A percentile compares a stretch with the other conserved stretches of the same genome.
phyloP scores from a whole-genome alignment of 768 basidiomycete genomes.

The Lactarius psammicola region DNA sequence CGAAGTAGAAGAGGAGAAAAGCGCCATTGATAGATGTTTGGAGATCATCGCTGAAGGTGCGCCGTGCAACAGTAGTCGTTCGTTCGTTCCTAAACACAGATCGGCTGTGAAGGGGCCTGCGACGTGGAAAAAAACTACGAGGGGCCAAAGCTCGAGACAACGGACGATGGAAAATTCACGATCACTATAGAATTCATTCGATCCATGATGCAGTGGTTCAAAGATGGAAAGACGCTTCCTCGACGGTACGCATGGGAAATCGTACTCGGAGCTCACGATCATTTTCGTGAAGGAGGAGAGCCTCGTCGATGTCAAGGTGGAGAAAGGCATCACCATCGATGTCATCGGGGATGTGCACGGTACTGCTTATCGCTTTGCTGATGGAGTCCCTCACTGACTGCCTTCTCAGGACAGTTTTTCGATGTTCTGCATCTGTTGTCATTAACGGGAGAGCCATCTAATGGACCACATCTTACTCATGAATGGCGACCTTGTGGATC shows the following conservation, averaged over 20 bases:
- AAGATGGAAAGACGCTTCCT: slow-evolving; percentile 88
- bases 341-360: slow-evolving; percentile 97
- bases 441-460: slow-evolving; percentile 80
- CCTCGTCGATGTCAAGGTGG: slow-evolving; percentile 71
- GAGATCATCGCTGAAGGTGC: slow-evolving; percentile 79
- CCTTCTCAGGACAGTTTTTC: slow-evolving; percentile 80
- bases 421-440: slow-evolving; percentile 86
- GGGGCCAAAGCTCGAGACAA: slow-evolving; percentile 67
- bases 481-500: slow-evolving; percentile 96
- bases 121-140: slow-evolving; percentile 69
- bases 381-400: slow-evolving; percentile 16
- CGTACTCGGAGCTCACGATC: slow-evolving; percentile 76
- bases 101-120: slow-evolving; percentile 58
- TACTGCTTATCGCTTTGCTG: slow-evolving; percentile 32
- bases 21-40: slow-evolving; percentile 66
- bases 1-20: slow-evolving; percentile 86
- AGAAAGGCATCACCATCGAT: slow-evolving; percentile 80
- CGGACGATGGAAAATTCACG: slow-evolving; percentile 62
- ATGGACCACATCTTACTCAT: slow-evolving; percentile 85
- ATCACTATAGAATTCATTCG: slow-evolving; percentile 79
- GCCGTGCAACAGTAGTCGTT: slow-evolving; percentile 22
- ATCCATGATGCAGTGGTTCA: slow-evolving; percentile 89
- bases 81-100: neutral
- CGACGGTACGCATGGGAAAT: slow-evolving; percentile 96
- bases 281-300: slow-evolving; percentile 77